Base-by-base conservation (phyloP, 1,284 basidiomycete species). In the Sporisorium sorghi region DNA sequence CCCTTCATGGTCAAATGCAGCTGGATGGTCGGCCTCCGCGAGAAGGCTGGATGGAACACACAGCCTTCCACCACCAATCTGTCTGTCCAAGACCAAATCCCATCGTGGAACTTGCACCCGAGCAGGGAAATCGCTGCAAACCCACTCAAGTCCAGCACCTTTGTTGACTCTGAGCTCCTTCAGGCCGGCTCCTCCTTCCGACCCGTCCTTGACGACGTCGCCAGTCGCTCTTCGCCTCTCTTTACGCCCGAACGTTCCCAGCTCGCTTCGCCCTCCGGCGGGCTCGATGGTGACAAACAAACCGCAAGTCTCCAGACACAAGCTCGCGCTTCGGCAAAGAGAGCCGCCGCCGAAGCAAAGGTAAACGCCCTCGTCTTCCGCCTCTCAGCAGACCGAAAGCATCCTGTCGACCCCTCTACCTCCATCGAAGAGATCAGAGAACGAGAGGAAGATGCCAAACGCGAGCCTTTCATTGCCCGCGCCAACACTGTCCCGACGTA, bases 401-500 rank as follows among this genome's bases (percentile, higher is more conserved):
- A 74, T 44, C 72, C 72, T 24, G 46, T 74, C 17, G 62, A 74
- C 30, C 72, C 72, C 17, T 61, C 58, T 40, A 42, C 53, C 6
- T 59, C 71, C 4, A 28, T 62, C 24, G 68, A 66, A 8, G 73
- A 72, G 42, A 57, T 68, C 40, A 59, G 67, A 19, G 63, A 67
- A 23, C 46, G 62, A 11, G 71, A 78, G 21, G 59, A 58, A n/a
- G 47, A 40, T 12, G 50, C 56, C 19, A 62, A 42, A 19, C 63
- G 65, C 40, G 86, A 89, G 48, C 90, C 89, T 0, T 88, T 88
- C 78, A 88, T 92, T 4, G 89, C 91, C 35, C 89, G 95, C 32
- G 90, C 91, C 2, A 96, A 97, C 83, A 93, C 90, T n/a, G 86
- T 97, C 17, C 88, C 90, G 17, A 88, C 90, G 1, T 94, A 93